Evolutionary conservation across 164 flowering plant genomes (phyloP).

Genomic region (Stephania cephalantha): DNA sequence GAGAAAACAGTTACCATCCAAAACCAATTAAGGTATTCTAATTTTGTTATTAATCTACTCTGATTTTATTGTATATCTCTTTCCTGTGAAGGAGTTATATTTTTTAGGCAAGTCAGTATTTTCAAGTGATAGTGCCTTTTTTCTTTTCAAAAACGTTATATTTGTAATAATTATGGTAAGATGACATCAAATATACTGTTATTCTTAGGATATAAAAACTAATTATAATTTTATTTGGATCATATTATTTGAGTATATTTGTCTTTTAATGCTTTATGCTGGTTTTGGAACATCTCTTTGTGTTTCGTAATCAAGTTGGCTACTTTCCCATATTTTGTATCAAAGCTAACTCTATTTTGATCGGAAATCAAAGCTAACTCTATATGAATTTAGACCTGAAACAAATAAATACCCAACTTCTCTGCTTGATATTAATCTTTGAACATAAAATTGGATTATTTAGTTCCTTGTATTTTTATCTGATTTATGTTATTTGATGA

Average conservation of each 20-base stretch:
- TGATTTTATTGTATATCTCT: neutral
- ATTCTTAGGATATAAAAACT: neutral
- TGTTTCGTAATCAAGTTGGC: neutral
- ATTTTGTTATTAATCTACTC: neutral
- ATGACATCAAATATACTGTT: neutral
- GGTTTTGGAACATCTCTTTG: neutral
- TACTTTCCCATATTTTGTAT: neutral
- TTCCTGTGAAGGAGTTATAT: neutral
- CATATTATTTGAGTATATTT: neutral
- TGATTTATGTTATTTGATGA: too few species aligned
- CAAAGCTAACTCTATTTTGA: neutral
- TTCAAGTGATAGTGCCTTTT: neutral
- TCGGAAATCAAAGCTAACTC: neutral
- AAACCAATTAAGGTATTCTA: slow-evolving; percentile 83
- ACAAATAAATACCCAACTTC: too few species aligned
- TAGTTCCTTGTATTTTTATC: too few species aligned
- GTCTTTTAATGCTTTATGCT: neutral
- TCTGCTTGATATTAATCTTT: neutral
- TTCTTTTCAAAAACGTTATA: neutral
- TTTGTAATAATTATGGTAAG: neutral
- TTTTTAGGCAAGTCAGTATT: neutral
- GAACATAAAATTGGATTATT: too few species aligned
- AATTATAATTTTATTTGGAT: neutral
- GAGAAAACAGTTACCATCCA: slow-evolving; percentile 83
- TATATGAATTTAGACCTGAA: neutral